Percentiles rank a stretch among this genome's conserved stretches.
These are phyloP conservation scores for Plasmodium gonderi DNA, from an alignment of 169 alveolate species.

Conservation along the genomic window DNA sequence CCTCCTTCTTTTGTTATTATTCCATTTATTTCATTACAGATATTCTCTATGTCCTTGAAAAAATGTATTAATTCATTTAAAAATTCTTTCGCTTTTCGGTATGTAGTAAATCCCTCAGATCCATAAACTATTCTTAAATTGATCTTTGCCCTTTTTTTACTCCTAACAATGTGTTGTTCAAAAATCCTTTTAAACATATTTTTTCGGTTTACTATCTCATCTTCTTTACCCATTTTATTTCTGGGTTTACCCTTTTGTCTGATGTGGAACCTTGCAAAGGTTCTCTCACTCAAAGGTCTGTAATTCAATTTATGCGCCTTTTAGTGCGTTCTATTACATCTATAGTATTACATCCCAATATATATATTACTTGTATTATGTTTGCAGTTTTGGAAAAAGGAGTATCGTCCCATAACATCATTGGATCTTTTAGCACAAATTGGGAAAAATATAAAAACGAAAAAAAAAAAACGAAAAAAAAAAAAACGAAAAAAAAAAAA, in stretches of 20 bases:
- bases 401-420: too few relatives aligned
- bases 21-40: conserved; percentile 19
- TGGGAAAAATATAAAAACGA: too few relatives aligned
- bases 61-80: conserved; percentile 50
- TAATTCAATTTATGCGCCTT: too few relatives aligned
- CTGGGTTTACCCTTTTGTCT: not conserved
- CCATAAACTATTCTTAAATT: conserved; percentile 35
- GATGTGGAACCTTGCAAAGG: too few relatives aligned
- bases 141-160: conserved; percentile 19
- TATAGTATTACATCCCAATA: too few relatives aligned
- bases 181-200: not conserved
- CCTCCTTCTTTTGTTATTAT: not conserved
- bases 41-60: conserved; percentile 10
- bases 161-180: not conserved
- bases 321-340: too few relatives aligned
- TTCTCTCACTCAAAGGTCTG: too few relatives aligned
- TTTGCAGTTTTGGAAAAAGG: too few relatives aligned
- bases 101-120: conserved; percentile 27
- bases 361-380: too few relatives aligned
- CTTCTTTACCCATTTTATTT: not conserved
- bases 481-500: too few relatives aligned
- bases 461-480: too few relatives aligned
- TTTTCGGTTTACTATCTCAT: not conserved
- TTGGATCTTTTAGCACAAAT: too few relatives aligned
- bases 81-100: conserved; percentile 16